Conservation (phyloP, 2,329 filamentous ascomycete species). For the Diaporthe sp. region DNA sequence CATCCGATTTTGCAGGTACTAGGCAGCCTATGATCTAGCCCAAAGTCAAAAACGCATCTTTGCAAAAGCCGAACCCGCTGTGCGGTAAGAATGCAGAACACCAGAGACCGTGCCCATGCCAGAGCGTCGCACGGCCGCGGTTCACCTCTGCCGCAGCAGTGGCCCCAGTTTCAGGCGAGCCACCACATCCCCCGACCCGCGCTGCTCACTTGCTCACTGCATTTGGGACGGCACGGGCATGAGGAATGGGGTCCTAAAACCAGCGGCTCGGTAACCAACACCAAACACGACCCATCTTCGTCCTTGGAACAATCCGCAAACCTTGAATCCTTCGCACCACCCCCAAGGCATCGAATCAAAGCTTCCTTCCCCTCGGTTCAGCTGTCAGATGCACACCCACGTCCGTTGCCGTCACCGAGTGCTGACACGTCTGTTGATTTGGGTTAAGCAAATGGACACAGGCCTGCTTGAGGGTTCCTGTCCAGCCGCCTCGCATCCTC, state of each 20-base stretch:
- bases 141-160: conserved; percentile 27
- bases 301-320: conserved; percentile 26
- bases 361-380: conserved; percentile 27
- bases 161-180: conserved; percentile 31
- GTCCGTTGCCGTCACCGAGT: conserved; percentile 10
- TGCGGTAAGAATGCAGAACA: background rate
- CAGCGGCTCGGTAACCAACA: conserved; percentile 36
- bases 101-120: conserved; percentile 23
- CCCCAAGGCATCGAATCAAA: conserved; percentile 26
- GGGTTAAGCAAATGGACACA: background rate
- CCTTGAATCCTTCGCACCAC: conserved; percentile 4
- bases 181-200: conserved; percentile 25
- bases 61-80: conserved; percentile 12
- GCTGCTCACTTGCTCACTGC: conserved; percentile 24
- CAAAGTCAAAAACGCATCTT: conserved; percentile 7
- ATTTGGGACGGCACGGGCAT: conserved; percentile 28
- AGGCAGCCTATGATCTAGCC: background rate
- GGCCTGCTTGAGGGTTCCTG: background rate
- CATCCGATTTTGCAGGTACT: background rate
- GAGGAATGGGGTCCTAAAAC: conserved; percentile 28
- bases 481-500: background rate
- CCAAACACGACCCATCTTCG: background rate
- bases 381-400: conserved; percentile 11
- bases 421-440: background rate
- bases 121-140: conserved; percentile 25